Percentiles rank a stretch among this genome's conserved stretches.
Conservation (phyloP, 78 protist species). For the Emiliania huxleyi region DNA sequence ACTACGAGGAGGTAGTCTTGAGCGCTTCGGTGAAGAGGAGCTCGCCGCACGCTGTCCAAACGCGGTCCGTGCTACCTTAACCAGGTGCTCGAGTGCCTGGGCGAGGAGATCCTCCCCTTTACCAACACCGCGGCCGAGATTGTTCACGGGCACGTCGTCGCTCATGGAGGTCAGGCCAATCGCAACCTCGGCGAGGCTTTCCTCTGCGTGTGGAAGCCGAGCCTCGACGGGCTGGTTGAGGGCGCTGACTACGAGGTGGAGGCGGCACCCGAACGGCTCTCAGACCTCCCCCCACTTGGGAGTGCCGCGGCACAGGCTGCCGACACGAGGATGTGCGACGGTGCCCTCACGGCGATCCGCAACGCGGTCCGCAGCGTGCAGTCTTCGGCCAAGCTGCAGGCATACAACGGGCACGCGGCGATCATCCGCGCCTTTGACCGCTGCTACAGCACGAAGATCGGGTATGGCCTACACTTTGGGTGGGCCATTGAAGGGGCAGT, state of each 20-base stretch:
- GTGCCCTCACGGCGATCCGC: background rate
- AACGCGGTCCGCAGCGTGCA: background rate
- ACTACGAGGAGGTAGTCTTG: background rate
- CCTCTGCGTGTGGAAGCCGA: conserved; percentile 3
- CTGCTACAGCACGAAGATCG: background rate
- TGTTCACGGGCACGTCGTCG: background rate
- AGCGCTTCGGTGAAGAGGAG: too few species aligned
- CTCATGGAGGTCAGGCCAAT: background rate
- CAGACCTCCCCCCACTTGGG: background rate
- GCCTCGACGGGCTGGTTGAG: background rate
- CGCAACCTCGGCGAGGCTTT: conserved; percentile 29
- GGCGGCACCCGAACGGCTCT: background rate
- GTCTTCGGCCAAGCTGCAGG: background rate
- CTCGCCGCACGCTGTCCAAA: too few species aligned
- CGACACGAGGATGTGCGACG: background rate
- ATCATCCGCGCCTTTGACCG: background rate
- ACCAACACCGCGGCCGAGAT: background rate
- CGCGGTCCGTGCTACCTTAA: too few species aligned
- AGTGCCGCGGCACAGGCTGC: background rate
- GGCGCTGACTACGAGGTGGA: background rate
- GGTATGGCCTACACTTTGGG: conserved; percentile 34
- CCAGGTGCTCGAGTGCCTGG: background rate
- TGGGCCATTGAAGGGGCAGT: conserved; percentile 34
- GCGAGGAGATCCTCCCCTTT: background rate
- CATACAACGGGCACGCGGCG: background rate